Evolutionary conservation across 1,284 basidiomycete genomes (phyloP), one percentile per base, ranked within the genome.

Genomic region (Athelia psychrophila): DNA sequence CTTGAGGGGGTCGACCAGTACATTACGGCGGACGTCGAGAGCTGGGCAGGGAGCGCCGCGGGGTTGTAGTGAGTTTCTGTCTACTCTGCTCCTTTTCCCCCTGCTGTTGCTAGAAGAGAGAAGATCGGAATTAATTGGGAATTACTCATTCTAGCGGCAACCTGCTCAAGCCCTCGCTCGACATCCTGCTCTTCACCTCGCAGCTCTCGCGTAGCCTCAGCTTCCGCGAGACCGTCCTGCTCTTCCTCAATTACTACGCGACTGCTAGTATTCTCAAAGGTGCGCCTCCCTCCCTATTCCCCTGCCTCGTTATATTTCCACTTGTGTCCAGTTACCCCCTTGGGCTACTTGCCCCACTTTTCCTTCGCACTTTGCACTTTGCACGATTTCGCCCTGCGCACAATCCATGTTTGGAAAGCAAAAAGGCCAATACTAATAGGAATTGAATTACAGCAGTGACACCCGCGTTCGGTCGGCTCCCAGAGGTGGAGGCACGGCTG

Each of bases 391-490:
- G n/a, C n/a, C n/a, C n/a, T n/a, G n/a, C n/a, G n/a, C n/a, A n/a
- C n/a, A n/a, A n/a, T n/a, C n/a, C n/a, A n/a, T n/a, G n/a, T n/a
- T n/a, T n/a, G n/a, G n/a, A n/a, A n/a, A n/a, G n/a, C n/a, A n/a
- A n/a, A n/a, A n/a, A n/a, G n/a, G n/a, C n/a, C n/a, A n/a, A n/a
- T n/a, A n/a, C n/a, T n/a, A n/a, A n/a, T n/a, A n/a, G n/a, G n/a
- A n/a, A n/a, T n/a, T n/a, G n/a, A n/a, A n/a, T n/a, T n/a, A n/a
- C n/a, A n/a, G n/a, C 86, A 9, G 93, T 93, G 15, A 96, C 95
- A 0, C 95, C 96, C 0, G 92, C 95, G 0, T 99, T 99, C 68
- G 96, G 95, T 0, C 84, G 89, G 46, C 80, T 99, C 23, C 93
- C 95, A 0, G 92, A 93, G 1, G 81, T 93, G 3, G 94, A 98